These are phyloP conservation scores for Hibiscus mutabilis DNA, from an alignment of 345 rosid species.

Conservation along the genomic window DNA sequence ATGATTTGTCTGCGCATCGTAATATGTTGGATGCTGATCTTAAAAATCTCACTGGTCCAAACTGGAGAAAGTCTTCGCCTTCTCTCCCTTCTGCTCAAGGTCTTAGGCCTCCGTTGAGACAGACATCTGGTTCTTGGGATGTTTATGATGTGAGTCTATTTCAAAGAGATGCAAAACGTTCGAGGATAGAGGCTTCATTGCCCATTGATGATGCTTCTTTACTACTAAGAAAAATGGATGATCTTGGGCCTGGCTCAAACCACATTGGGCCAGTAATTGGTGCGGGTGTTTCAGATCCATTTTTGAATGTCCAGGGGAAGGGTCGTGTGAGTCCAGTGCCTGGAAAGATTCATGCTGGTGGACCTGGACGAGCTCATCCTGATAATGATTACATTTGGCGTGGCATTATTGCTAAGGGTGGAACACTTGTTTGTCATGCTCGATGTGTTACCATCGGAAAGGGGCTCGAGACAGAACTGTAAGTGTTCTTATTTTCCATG, in stretches of 20 bases:
- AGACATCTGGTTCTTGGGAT: conserved; percentile 64
- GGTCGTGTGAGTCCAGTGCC: conserved; percentile 39
- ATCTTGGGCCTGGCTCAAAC: conserved; percentile 39
- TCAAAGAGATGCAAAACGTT: conserved; percentile 62
- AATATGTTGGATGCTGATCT: conserved; percentile 26
- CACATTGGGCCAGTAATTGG: conserved; percentile 42
- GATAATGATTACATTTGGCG: conserved; percentile 68
- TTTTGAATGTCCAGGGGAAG: conserved; percentile 29
- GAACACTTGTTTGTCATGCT: conserved; percentile 70
- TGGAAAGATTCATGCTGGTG: conserved; percentile 24
- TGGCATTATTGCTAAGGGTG: conserved; percentile 71
- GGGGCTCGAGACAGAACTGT: conserved; percentile 51
- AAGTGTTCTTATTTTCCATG: conserved; percentile 23
- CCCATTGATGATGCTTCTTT: conserved; percentile 39
- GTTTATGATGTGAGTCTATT: conserved; percentile 48
- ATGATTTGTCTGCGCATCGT: conserved; percentile 32
- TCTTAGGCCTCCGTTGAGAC: conserved; percentile 43
- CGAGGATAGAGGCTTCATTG: conserved; percentile 52
- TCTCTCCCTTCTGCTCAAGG: conserved; percentile 50
- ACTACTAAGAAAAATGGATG: conserved; percentile 46
- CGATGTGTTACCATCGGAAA: conserved; percentile 61
- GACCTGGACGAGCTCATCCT: conserved; percentile 25
- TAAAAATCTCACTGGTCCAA: conserved; percentile 27
- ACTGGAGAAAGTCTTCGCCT: conserved; percentile 68
- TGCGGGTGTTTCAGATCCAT: conserved; percentile 26